Percentiles rank a stretch among this genome's conserved stretches.
Conservation (phyloP, 2,329 filamentous ascomycete species). For the Nakataea oryzae region DNA sequence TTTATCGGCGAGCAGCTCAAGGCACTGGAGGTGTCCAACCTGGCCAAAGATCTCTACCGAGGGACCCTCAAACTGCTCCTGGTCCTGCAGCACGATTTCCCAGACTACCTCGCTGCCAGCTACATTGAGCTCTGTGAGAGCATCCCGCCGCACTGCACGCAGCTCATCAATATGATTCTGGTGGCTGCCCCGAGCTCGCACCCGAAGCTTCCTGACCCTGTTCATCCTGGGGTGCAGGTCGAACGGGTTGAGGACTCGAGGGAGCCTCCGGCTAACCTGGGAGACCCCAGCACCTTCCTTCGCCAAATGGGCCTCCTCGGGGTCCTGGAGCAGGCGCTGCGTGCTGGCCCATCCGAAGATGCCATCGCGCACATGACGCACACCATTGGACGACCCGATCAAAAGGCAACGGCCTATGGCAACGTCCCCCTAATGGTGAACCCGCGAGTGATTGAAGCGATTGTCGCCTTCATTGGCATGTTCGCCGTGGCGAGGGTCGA, state of each 20-base stretch:
- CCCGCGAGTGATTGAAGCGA: slow-evolving; percentile 61
- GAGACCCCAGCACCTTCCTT: slow-evolving; percentile 48
- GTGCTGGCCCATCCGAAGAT: slow-evolving; percentile 57
- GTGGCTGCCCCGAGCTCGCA: slow-evolving; percentile 62
- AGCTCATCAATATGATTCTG: slow-evolving; percentile 81
- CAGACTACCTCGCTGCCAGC: slow-evolving; percentile 83
- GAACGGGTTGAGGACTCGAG: slow-evolving; percentile 68
- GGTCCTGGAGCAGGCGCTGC: slow-evolving; percentile 48
- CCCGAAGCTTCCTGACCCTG: slow-evolving; percentile 63
- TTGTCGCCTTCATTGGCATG: slow-evolving; percentile 74
- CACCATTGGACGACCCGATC: slow-evolving; percentile 50
- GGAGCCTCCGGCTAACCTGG: slow-evolving; percentile 53
- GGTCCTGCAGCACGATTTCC: slow-evolving; percentile 86
- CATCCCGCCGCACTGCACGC: slow-evolving; percentile 74
- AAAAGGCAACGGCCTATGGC: slow-evolving; percentile 53
- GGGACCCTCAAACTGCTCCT: slow-evolving; percentile 74
- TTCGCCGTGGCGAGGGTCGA: slow-evolving; percentile 51
- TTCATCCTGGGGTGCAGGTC: slow-evolving; percentile 62
- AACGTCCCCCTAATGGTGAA: slow-evolving; percentile 60
- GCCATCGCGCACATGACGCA: slow-evolving; percentile 67
- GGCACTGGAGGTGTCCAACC: slow-evolving; percentile 53
- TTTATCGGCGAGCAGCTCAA: slow-evolving; percentile 76
- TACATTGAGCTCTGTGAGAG: slow-evolving; percentile 72
- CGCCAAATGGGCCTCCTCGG: slow-evolving; percentile 44
- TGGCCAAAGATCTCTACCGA: slow-evolving; percentile 76